These are phyloP conservation scores for Simmondsia chinensis DNA, from an alignment of 148 eudicot species.

Conservation along the genomic window DNA sequence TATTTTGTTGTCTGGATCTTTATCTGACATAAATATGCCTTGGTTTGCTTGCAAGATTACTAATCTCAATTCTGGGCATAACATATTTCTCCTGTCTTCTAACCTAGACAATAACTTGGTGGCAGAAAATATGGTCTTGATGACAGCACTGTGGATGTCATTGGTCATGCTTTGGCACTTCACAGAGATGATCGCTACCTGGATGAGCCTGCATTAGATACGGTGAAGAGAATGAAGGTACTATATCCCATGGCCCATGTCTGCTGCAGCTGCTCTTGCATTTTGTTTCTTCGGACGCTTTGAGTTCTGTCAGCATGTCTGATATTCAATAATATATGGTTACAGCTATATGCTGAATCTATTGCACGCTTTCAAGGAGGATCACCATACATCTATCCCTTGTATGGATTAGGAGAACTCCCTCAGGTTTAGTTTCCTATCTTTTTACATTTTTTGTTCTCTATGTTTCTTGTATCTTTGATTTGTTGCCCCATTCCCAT, in stretches of 20 bases:
- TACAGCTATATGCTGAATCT: constrained; percentile 86
- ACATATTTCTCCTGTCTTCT: background rate
- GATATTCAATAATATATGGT: background rate
- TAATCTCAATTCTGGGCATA: background rate
- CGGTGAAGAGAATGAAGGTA: constrained; percentile 97
- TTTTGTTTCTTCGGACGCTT: background rate
- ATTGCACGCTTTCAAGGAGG: constrained; percentile 95
- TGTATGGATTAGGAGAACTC: constrained; percentile 93
- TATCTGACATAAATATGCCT: too few species aligned
- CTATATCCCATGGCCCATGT: background rate
- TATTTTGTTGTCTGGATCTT: background rate
- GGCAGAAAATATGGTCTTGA: constrained; percentile 90
- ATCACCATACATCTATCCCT: constrained; percentile 90
- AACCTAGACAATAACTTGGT: constrained; percentile 2
- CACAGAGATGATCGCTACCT: constrained; percentile 89
- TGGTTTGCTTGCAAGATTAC: too few species aligned
- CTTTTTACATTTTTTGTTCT: background rate
- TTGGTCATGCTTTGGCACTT: constrained; percentile 92
- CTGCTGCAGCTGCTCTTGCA: background rate
- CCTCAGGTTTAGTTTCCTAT: constrained; percentile 60
- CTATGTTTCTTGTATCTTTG: background rate
- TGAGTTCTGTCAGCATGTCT: background rate
- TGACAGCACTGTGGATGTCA: constrained; percentile 85
- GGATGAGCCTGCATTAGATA: constrained; percentile 78
- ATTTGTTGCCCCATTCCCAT: background rate